Percentiles rank a stretch among this genome's conserved stretches.
Conservation (phyloP, 805 yeast genomes). For the Myxozyma vanderwaltii region DNA sequence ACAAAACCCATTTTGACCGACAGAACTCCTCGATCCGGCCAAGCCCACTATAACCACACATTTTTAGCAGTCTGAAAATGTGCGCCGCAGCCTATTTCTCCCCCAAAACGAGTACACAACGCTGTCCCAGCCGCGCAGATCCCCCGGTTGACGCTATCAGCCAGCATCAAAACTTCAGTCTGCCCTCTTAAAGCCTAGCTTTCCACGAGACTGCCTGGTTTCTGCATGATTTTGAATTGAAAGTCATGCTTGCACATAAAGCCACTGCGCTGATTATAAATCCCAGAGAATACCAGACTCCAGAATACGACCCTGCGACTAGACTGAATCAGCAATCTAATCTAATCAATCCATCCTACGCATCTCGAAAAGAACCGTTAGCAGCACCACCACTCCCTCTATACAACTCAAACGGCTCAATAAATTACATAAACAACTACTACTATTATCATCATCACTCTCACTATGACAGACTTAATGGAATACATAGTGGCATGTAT, state of each 20-base stretch:
- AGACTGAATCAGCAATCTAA: not conserved
- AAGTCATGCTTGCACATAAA: conserved; percentile 11
- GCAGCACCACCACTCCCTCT: conserved; percentile 21
- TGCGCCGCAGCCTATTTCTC: not conserved
- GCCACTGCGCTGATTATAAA: conserved; percentile 15
- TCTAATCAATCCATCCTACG: conserved; percentile 15
- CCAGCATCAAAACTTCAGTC: not conserved
- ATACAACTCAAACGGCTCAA: conserved; percentile 21
- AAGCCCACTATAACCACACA: not conserved
- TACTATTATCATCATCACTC: conserved; percentile 23
- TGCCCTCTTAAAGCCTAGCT: not conserved
- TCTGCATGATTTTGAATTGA: not conserved
- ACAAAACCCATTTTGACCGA: no score
- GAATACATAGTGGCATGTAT: conserved; percentile 16
- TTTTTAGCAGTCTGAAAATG: not conserved
- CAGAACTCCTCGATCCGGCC: no score
- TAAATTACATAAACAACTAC: conserved; percentile 26
- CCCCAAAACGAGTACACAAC: not conserved
- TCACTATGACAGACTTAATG: conserved; percentile 19
- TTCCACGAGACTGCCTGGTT: not conserved
- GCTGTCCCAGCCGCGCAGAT: conserved; percentile 8
- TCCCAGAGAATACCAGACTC: conserved; percentile 21
- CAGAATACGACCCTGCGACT: not conserved
- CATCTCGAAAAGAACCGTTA: conserved; percentile 26
- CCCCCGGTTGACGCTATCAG: no score